Evolutionary conservation across 257 asterid genomes (phyloP).

Genomic region (Paraleonurus japonicus): DNA sequence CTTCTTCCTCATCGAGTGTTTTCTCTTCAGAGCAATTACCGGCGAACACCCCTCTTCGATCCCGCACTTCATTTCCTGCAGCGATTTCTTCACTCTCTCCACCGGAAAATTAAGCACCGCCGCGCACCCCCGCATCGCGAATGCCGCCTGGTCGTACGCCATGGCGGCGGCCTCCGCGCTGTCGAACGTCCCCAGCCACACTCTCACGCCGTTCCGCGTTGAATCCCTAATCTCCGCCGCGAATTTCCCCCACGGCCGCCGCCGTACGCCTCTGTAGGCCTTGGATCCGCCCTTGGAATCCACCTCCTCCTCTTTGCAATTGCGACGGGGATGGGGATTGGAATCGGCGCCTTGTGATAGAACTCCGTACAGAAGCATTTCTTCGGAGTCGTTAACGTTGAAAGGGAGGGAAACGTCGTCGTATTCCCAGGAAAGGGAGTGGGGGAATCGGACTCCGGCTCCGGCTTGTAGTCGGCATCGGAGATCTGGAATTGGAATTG

Average conservation of each 20-base stretch:
- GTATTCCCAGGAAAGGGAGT: slow-evolving; percentile 32
- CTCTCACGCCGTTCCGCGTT: slow-evolving; percentile 72
- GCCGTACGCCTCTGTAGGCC: slow-evolving; percentile 63
- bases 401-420: slow-evolving; percentile 54
- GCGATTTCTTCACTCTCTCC: slow-evolving; percentile 59
- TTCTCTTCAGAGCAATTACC: slow-evolving; percentile 64
- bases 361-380: slow-evolving; percentile 58
- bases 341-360: slow-evolving; percentile 24
- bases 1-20: slow-evolving; percentile 58
- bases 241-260: slow-evolving; percentile 89
- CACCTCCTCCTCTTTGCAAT: slow-evolving; percentile 52
- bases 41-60: slow-evolving; percentile 67
- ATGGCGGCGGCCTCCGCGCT: slow-evolving; percentile 83
- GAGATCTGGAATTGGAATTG: slow-evolving; percentile 16
- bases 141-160: slow-evolving; percentile 90
- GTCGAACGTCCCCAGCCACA: slow-evolving; percentile 88
- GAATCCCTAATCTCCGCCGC: slow-evolving; percentile 93
- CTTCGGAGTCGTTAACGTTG: slow-evolving; percentile 61
- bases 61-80: slow-evolving; percentile 50
- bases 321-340: slow-evolving; percentile 23
- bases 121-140: slow-evolving; percentile 61
- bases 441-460: background rate
- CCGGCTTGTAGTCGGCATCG: slow-evolving; percentile 13
- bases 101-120: slow-evolving; percentile 81
- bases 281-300: slow-evolving; percentile 27